Conservation (phyloP, 371 early-diverging fungal species). For the Mortierella sp. region DNA sequence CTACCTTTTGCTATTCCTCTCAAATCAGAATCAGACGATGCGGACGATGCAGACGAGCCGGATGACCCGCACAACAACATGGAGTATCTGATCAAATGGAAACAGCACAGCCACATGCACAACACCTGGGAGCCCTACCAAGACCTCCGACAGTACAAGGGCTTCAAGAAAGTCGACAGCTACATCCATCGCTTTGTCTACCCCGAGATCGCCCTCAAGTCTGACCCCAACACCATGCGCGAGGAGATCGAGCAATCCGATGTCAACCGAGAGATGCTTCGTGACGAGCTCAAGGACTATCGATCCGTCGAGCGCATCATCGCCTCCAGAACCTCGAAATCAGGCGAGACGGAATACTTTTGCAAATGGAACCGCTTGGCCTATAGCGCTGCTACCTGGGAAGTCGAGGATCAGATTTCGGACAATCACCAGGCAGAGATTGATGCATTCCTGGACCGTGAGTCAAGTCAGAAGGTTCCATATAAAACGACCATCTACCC, state of each 20-base stretch:
- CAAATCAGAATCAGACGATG: conserved; percentile 16
- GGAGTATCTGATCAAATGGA: conserved; percentile 96
- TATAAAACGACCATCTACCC: conserved; percentile 71
- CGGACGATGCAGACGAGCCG: conserved; percentile 63
- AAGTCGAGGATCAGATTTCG: conserved; percentile 74
- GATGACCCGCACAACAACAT: conserved; percentile 71
- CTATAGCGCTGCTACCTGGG: conserved; percentile 95
- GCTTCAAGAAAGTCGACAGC: conserved; percentile 92
- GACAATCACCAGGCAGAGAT: conserved; percentile 81
- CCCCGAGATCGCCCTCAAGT: conserved; percentile 72
- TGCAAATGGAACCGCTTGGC: conserved; percentile 93
- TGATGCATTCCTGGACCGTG: conserved; percentile 88
- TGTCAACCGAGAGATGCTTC: conserved; percentile 85
- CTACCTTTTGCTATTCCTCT: too few species aligned
- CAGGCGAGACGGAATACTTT: conserved; percentile 83
- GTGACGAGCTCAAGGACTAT: conserved; percentile 88
- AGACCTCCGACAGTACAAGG: conserved; percentile 80
- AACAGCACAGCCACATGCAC: conserved; percentile 90
- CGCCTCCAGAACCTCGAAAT: conserved; percentile 63
- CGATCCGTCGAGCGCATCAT: conserved; percentile 92
- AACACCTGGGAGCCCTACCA: conserved; percentile 91
- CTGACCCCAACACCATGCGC: conserved; percentile 77
- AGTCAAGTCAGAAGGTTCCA: conserved; percentile 79
- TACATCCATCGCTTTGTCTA: conserved; percentile 80
- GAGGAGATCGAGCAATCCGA: conserved; percentile 92